Conservation (phyloP, 352 stramenopile species). For the Plasmopara viticola region DNA sequence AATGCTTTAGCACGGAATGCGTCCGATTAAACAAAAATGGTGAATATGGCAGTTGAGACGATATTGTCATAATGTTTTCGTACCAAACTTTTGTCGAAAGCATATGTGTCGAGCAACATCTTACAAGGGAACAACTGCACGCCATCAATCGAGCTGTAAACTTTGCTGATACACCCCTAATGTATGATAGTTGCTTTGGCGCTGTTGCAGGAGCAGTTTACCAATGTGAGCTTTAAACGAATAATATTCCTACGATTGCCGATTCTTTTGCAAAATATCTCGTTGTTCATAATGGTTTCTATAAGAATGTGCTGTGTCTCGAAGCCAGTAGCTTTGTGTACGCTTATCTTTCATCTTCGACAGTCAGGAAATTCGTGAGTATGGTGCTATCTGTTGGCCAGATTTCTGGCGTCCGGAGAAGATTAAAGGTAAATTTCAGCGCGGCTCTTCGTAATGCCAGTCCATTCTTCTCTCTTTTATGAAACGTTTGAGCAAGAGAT, state of each 20-base stretch:
- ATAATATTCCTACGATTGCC: slow-evolving; percentile 35
- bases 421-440: slow-evolving; percentile 69
- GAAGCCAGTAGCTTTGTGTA: slow-evolving; percentile 65
- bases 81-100: slow-evolving; percentile 66
- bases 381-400: slow-evolving; percentile 65
- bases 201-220: slow-evolving; percentile 26
- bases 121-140: slow-evolving; percentile 45
- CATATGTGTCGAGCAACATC: slow-evolving; percentile 49
- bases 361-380: slow-evolving; percentile 30
- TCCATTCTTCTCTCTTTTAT: slow-evolving; percentile 54
- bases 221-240: slow-evolving; percentile 39
- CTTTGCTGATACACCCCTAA: slow-evolving; percentile 31
- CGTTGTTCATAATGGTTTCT: slow-evolving; percentile 54
- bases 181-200: slow-evolving; percentile 27
- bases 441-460: slow-evolving; percentile 51
- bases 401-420: slow-evolving; percentile 70
- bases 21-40: slow-evolving; percentile 17
- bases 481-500: slow-evolving; percentile 82
- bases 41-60: slow-evolving; percentile 30
- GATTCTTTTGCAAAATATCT: slow-evolving; percentile 69
- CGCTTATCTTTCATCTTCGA: slow-evolving; percentile 59
- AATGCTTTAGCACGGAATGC: slow-evolving; percentile 18
- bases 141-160: slow-evolving; percentile 71
- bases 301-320: slow-evolving; percentile 69
- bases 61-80: slow-evolving; percentile 69